Percentiles rank a stretch among this genome's conserved stretches.
These are phyloP conservation scores for Neurospora sp. DNA, from an alignment of 495 filamentous ascomycete species.

Conservation along the genomic window DNA sequence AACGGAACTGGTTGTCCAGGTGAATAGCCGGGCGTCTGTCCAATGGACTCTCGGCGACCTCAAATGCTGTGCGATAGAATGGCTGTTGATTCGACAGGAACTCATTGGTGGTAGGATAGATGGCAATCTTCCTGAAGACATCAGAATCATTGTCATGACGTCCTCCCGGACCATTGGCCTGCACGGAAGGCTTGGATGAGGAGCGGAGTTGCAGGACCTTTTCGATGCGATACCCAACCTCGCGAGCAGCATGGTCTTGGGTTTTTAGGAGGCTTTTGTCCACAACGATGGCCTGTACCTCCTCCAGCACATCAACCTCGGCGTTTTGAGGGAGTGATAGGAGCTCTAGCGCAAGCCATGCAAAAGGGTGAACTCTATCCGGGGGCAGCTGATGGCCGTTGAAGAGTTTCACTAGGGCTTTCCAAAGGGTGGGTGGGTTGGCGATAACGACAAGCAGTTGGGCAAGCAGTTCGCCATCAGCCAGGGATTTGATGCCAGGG, in stretches of 20 bases:
- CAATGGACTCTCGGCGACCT: conserved; percentile 22
- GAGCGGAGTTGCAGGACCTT: conserved; percentile 7
- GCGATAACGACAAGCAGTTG: conserved; percentile 42
- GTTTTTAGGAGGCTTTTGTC: conserved; percentile 24
- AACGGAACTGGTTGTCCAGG: conserved; percentile 70
- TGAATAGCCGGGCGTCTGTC: conserved; percentile 40
- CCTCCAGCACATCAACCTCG: conserved; percentile 20
- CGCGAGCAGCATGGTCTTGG: conserved; percentile 11
- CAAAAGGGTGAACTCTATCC: conserved; percentile 36
- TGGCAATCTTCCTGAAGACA: conserved; percentile 51
- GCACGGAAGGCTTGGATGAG: not conserved
- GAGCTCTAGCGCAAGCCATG: conserved; percentile 51
- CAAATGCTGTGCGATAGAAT: conserved; percentile 45
- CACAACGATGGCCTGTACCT: conserved; percentile 20
- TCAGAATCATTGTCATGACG: conserved; percentile 70
- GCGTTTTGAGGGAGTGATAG: conserved; percentile 31
- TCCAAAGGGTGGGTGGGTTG: conserved; percentile 54
- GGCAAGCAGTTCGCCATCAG: conserved; percentile 44
- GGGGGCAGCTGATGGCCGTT: conserved; percentile 25
- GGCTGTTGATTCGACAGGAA: conserved; percentile 46
- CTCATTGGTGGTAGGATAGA: conserved; percentile 62
- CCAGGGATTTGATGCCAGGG: conserved; percentile 41
- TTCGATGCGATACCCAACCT: conserved; percentile 22
- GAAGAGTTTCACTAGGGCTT: conserved; percentile 39
- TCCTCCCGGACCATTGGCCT: conserved; percentile 44